Base-by-base conservation (phyloP, 768 basidiomycete species). In the Amanita muscaria region DNA sequence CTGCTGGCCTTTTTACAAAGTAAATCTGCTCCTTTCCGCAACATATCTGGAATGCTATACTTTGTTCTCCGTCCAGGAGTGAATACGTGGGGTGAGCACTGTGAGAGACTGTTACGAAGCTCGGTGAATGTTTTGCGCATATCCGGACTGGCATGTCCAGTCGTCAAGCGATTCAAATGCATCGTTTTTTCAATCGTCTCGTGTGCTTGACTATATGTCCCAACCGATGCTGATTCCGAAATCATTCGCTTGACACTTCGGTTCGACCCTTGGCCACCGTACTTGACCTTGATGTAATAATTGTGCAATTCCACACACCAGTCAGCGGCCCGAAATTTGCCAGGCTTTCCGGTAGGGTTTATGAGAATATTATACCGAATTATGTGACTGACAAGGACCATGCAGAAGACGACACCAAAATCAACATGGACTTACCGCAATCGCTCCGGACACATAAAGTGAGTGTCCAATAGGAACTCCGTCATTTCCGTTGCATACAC, bases 271-370 rank as follows among this genome's bases (percentile, higher is more conserved):
- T 58, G 56, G 0, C 66, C 65, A 1, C 60, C 60, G 49, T 68
- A 61, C 14, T 57, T 47, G 15, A 67, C 68, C 55, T 71, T 73
- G 4, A 58, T 68, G n/a, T 61, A 68, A 1, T 70, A 56, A 45
- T 73, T 72, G 23, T 69, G 63, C 2, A 63, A 53, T 46, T 74
- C 68, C 1, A 67, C 52, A 6, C 61, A 40, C 68, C 68, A 72
- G 39, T 72, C 69, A 2, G 69, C 52, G 0, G 54, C 60, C 1
- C 58, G 49, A 29, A 62, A 73, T 0, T 48, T 46, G 2, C 55
- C 53, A 6, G 45, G 38, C 25, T 57, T 55, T 0, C 69, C 67
- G 0, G 58, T 67, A 0, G 64, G 69, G 45, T 72, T 73, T 4
- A 56, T 37, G 21, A 66, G 60, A 6, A 63, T 59, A 36, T 62